Evolutionary conservation across 371 early-diverging fungal species (phyloP), one percentile per base, ranked within the genome.

Genomic region (Mucor lusitanicus): DNA sequence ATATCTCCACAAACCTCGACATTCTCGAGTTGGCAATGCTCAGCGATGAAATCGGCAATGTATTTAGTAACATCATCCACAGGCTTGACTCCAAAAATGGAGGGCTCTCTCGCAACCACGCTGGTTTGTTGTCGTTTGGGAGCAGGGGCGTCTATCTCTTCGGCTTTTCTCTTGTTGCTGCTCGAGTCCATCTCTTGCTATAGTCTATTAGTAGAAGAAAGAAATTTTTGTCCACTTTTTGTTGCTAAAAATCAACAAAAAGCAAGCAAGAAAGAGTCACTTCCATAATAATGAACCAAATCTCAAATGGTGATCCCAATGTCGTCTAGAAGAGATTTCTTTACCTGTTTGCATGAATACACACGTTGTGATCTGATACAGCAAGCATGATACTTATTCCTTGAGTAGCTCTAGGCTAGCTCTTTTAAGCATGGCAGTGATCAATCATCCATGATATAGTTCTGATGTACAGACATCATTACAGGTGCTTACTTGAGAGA

Each of bases 1-100:
- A 25, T 1, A 23, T 0, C 28, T 30, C n/a, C 15, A 25, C 55
- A 64, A 76, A 88, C 90, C 78, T 91, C 92, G 17, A 91, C 82
- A 67, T 89, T 79, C 6, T 84, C 76, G 40, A 65, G 72, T 40
- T 80, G 73, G 48, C 85, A 81, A 60, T 89, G 77, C 32, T 85
- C 70, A 42, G 72, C 79, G 42, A 91, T 71, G 61, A 91, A 88
- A 50, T 92, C 86, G 3, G 84, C 85, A 37, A 92, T 81, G 32
- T 82, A 77, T 42, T 80, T 80, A 4, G 82, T 83, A 21, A 91
- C 78, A 63, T 91, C 91, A 53, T 91, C 90, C n/a, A 83, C 61
- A 0, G 80, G 77, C 65, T 65, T 74, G 19, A 64, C 44, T 30
- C 71, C 71, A 59, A 84, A 81, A 15, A 84, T 81, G 0, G 81